A percentile compares a stretch with the other conserved stretches of the same genome.
Evolutionary conservation across 2,329 filamentous ascomycete genomes (phyloP).

Genomic region (Neoscytalidium dimidiatum): DNA sequence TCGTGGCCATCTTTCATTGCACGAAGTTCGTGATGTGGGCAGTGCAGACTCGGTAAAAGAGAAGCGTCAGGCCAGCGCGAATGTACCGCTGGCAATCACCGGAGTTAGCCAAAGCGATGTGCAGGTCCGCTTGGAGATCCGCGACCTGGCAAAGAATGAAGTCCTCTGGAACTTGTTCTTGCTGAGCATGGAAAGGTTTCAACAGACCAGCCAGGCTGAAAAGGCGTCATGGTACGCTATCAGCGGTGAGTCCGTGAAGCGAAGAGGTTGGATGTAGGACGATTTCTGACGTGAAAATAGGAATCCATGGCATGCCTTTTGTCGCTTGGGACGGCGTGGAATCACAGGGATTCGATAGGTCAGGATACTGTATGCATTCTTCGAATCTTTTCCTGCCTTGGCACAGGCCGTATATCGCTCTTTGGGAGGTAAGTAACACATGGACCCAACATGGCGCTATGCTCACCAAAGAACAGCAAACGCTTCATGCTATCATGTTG

Average conservation of each 20-base stretch:
- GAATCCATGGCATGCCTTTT: conserved; percentile 77
- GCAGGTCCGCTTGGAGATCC: conserved; percentile 64
- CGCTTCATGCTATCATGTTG: conserved; percentile 41
- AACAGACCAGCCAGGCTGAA: conserved; percentile 64
- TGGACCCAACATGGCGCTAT: too few species aligned
- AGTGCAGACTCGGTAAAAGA: background rate
- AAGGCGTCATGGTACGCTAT: conserved; percentile 77
- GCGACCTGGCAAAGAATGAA: conserved; percentile 61
- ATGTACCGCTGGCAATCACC: conserved; percentile 24
- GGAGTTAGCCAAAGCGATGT: conserved; percentile 26
- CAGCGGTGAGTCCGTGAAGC: conserved; percentile 56
- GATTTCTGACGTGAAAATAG: conserved; percentile 42
- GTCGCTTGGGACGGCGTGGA: conserved; percentile 56
- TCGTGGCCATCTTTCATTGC: background rate
- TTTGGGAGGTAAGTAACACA: conserved; percentile 53
- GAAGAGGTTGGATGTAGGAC: background rate
- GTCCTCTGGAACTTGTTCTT: conserved; percentile 78
- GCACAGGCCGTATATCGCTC: conserved; percentile 77
- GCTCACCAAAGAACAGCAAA: conserved; percentile 37
- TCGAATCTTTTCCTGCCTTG: conserved; percentile 77
- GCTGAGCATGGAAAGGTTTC: conserved; percentile 72
- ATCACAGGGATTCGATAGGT: conserved; percentile 53
- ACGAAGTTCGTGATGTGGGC: background rate
- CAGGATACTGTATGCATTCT: conserved; percentile 76
- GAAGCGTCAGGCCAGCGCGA: background rate